Percentiles rank a stretch among this genome's conserved stretches.
These are phyloP conservation scores for Chaetoceros muelleri DNA, from an alignment of 108 stramenopile genomes.

Conservation along the genomic window DNA sequence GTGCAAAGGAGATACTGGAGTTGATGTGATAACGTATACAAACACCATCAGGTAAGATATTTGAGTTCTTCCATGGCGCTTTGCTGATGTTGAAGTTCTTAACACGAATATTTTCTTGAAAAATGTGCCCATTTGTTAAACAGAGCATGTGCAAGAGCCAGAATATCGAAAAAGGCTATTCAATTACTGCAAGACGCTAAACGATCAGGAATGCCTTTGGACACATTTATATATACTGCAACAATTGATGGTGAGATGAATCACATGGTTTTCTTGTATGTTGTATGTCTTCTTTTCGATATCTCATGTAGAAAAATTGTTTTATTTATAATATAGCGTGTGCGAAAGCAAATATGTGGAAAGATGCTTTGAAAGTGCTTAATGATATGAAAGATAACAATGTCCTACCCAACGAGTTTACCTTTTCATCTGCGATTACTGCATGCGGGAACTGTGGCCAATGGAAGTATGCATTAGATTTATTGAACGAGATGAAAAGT, in stretches of 20 bases:
- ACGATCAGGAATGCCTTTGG: slow-evolving; percentile 43
- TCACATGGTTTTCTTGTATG: background rate
- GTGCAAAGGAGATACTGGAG: slow-evolving; percentile 51
- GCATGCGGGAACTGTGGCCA: slow-evolving; percentile 71
- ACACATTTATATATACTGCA: slow-evolving; percentile 70
- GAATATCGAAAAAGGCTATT: slow-evolving; percentile 42
- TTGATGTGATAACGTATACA: slow-evolving; percentile 73
- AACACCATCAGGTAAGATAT: slow-evolving; percentile 40
- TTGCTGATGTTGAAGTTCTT: too few species aligned
- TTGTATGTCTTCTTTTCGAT: background rate
- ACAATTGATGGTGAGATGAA: slow-evolving; percentile 46
- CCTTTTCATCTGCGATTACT: slow-evolving; percentile 49
- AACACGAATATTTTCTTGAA: background rate
- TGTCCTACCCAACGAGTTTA: slow-evolving; percentile 46
- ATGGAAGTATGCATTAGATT: slow-evolving; percentile 51
- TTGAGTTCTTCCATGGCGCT: too few species aligned
- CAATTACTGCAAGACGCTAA: slow-evolving; percentile 43
- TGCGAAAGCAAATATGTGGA: slow-evolving; percentile 51
- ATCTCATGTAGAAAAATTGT: background rate
- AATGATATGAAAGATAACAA: slow-evolving; percentile 65
- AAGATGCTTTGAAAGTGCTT: slow-evolving; percentile 45
- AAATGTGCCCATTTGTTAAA: background rate
- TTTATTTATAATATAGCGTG: slow-evolving; percentile 27
- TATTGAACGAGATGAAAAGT: slow-evolving; percentile 51
- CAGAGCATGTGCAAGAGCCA: slow-evolving; percentile 57